Evolutionary conservation across 352 stramenopile species (phyloP).

Genomic region (Pythium vanterpoolii): DNA sequence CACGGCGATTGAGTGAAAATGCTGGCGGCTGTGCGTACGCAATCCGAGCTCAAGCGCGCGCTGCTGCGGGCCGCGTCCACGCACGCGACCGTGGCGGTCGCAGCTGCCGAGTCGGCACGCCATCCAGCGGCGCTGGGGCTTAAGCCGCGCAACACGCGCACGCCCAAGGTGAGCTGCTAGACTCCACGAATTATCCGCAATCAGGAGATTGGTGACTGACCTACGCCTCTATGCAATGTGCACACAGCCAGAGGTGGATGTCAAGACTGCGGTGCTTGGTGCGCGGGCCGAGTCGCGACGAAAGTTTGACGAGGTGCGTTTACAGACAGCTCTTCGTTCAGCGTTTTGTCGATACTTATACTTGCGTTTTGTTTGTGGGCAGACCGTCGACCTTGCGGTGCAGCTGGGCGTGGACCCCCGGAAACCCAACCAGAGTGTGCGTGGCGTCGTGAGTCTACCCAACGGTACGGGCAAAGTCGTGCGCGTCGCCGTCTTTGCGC

Average conservation of each 20-base stretch:
- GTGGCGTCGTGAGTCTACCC: slow-evolving; percentile 80
- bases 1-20: no score
- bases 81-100: slow-evolving; percentile 10
- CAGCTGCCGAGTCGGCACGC: slow-evolving; percentile 24
- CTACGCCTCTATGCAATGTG: no score
- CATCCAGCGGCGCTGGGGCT: slow-evolving; percentile 68
- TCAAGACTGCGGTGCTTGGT: slow-evolving; percentile 49
- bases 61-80: slow-evolving; percentile 42
- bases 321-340: neutral
- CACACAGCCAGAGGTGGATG: slow-evolving; percentile 46
- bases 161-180: slow-evolving; percentile 41
- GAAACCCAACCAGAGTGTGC: slow-evolving; percentile 89
- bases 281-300: slow-evolving; percentile 60
- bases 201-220: neutral
- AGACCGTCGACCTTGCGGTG: slow-evolving; percentile 84
- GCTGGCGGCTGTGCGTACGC: slow-evolving; percentile 23
- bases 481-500: slow-evolving; percentile 89
- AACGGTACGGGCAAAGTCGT: slow-evolving; percentile 87
- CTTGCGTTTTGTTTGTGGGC: neutral
- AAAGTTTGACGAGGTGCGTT: slow-evolving; percentile 83
- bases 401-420: slow-evolving; percentile 83
- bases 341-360: neutral
- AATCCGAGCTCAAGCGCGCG: slow-evolving; percentile 28
- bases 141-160: slow-evolving; percentile 48
- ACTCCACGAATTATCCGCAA: no score